Evolutionary conservation across 78 protist species (phyloP), one percentile per base, ranked within the genome.

Genomic region (Speleostelium caveatum): DNA sequence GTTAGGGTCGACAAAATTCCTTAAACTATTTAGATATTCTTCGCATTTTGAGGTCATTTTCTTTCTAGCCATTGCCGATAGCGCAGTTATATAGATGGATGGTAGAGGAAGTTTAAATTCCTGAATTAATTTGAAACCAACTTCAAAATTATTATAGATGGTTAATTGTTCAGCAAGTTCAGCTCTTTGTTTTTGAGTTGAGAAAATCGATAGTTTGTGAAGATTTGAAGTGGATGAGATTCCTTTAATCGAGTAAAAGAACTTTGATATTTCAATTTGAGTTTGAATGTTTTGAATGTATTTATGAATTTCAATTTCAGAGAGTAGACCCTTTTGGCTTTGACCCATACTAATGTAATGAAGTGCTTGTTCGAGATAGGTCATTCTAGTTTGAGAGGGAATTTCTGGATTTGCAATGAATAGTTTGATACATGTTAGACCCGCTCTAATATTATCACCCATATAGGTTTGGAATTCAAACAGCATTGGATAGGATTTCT

Each of bases 401-500:
- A 42, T 28, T 4, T 76, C 91, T 12, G 73, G 33, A 33, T 68
- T 21, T 17, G 63, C 35, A 24, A 75, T 22, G 45, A 75, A 85
- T 51, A 93, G 66, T 32, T 75, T 72, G 45, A 93, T 45, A 58
- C 73, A 69, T 1, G 96, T 93, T 30, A 86, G 53, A 71, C 80
- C 96, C 10, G 96, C 96, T 35, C 96, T 51, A 22, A 74, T 56
- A 22, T 68, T 36, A 36, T 93, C 96, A 24, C 49, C 59, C 96
- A 93, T 86, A 75, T 73, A 86, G 39, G 75, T 12, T 60, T 93
- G 96, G 39, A 93, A 61, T 7, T 68, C 93, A 30, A 76, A 45
- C 2, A 93, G 55, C 45, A 76, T 10, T 39, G 28, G 45, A 24
- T 72, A 76, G 45, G 32, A 55, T 58, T 71, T 68, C 35, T 33